Conservation (phyloP, 345 rosid genomes). For the Heritiera fomes region DNA sequence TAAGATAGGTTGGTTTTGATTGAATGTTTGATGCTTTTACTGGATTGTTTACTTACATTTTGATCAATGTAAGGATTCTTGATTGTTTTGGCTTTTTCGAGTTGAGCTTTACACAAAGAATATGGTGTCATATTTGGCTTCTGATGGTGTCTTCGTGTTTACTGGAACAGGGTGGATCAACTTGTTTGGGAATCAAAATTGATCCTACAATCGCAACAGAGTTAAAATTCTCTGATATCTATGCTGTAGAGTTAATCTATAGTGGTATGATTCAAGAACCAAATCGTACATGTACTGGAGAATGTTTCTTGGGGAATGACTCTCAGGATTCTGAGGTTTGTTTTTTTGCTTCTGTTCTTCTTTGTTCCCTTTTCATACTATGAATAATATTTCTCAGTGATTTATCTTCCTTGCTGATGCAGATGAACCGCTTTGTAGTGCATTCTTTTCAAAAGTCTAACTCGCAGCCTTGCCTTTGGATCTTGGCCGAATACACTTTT, state of each 20-base stretch:
- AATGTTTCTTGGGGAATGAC: slow-evolving; percentile 39
- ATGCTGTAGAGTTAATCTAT: slow-evolving; percentile 62
- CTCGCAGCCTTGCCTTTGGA: slow-evolving; percentile 69
- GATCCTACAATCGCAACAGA: slow-evolving; percentile 34
- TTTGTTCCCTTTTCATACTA: not conserved
- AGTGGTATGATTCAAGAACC: slow-evolving; percentile 43
- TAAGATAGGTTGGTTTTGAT: slow-evolving; percentile 56
- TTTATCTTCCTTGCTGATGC: slow-evolving; percentile 28
- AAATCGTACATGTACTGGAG: slow-evolving; percentile 39
- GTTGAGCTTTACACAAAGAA: not conserved
- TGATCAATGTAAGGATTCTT: slow-evolving; percentile 35
- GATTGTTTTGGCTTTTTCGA: not conserved
- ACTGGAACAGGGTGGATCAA: slow-evolving; percentile 48
- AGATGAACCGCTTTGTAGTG: slow-evolving; percentile 70
- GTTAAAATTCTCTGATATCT: slow-evolving; percentile 61
- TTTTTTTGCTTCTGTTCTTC: slow-evolving; percentile 18
- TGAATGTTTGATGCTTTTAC: slow-evolving; percentile 55
- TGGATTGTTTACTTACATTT: slow-evolving; percentile 54
- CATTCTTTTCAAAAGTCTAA: slow-evolving; percentile 57
- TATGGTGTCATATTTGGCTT: slow-evolving; percentile 5
- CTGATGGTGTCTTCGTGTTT: slow-evolving; percentile 23
- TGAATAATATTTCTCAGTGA: slow-evolving; percentile 16
- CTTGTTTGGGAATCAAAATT: slow-evolving; percentile 55
- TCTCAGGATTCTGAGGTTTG: slow-evolving; percentile 51
- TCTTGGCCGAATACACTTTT: slow-evolving; percentile 48